A percentile compares a stretch with the other conserved stretches of the same genome.
These are phyloP conservation scores for Microsporum canis DNA, from an alignment of 2,329 filamentous ascomycete genomes.

Conservation along the genomic window DNA sequence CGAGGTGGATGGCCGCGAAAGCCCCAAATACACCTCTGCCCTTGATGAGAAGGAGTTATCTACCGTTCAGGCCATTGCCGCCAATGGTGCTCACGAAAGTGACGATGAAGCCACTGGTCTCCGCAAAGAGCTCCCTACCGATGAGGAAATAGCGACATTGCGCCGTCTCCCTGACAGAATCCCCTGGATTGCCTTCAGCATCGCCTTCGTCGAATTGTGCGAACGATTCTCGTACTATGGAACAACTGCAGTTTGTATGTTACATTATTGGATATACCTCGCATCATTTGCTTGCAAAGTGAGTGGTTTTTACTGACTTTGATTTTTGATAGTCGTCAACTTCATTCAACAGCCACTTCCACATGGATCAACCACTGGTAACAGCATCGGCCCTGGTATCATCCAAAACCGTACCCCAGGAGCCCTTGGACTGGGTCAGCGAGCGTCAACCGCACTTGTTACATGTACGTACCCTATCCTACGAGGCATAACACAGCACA, in stretches of 20 bases:
- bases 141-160: conserved; percentile 25
- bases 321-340: conserved; percentile 42
- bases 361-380: conserved; percentile 43
- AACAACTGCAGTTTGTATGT: conserved; percentile 53
- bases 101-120: conserved; percentile 11
- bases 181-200: conserved; percentile 54
- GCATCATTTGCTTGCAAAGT: background rate
- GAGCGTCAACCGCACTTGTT: conserved; percentile 42
- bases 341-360: conserved; percentile 50
- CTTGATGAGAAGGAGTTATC: conserved; percentile 12
- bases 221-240: conserved; percentile 73
- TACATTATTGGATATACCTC: background rate
- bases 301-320: conserved; percentile 10
- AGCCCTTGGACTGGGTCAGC: conserved; percentile 49
- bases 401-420: conserved; percentile 38
- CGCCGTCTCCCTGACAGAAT: conserved; percentile 36
- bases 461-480: conserved; percentile 28
- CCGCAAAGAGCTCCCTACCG: conserved; percentile 18
- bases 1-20: background rate
- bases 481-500: background rate
- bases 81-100: conserved; percentile 10
- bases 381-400: conserved; percentile 25
- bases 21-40: background rate
- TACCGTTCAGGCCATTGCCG: conserved; percentile 5
- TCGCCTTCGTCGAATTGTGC: conserved; percentile 62